phyloP scores from a whole-genome alignment of 768 basidiomycete genomes.

The Suillus americanus region DNA sequence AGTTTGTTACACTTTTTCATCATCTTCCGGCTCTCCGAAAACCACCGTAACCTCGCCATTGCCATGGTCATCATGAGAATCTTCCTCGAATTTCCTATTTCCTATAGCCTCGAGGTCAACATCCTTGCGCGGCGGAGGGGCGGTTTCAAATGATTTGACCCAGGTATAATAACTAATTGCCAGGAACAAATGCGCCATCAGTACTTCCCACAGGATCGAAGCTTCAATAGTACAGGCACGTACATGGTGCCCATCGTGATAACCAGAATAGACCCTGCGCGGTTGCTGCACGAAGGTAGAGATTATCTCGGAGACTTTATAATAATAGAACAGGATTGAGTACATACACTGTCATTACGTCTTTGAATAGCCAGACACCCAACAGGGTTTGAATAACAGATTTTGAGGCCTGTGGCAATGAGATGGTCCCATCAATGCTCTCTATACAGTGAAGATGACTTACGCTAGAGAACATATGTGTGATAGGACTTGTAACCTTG shows the following conservation, averaged over 20 bases:
- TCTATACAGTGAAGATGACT: conserved; percentile 27
- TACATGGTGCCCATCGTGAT: conserved; percentile 72
- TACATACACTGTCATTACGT: conserved; percentile 70
- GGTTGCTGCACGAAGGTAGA: conserved; percentile 44
- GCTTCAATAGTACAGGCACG: conserved; percentile 19
- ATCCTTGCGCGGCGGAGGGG: conserved; percentile 27
- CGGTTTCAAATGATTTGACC: conserved; percentile 33
- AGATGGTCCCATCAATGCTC: conserved; percentile 7
- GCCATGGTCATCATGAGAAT: conserved; percentile 11
- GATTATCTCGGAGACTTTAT: conserved; percentile 8
- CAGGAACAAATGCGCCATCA: conserved; percentile 25
- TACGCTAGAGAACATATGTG: conserved; percentile 83
- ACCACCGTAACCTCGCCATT: conserved; percentile 17
- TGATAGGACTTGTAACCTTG: conserved; percentile 79
- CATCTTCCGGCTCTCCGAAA: conserved; percentile 30
- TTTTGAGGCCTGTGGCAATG: conserved; percentile 58
- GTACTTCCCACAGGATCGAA: background rate
- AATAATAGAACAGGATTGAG: no score
- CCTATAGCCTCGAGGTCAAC: conserved; percentile 41
- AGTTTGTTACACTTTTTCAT: conserved; percentile 15
- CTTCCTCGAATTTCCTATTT: conserved; percentile 21
- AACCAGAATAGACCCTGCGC: conserved; percentile 60
- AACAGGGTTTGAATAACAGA: conserved; percentile 83
- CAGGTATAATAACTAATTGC: conserved; percentile 56
- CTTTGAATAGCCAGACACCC: conserved; percentile 75